Percentiles rank a stretch among this genome's conserved stretches.
phyloP scores from a whole-genome alignment of 169 alveolate genomes.

The Eimeria brunetti region DNA sequence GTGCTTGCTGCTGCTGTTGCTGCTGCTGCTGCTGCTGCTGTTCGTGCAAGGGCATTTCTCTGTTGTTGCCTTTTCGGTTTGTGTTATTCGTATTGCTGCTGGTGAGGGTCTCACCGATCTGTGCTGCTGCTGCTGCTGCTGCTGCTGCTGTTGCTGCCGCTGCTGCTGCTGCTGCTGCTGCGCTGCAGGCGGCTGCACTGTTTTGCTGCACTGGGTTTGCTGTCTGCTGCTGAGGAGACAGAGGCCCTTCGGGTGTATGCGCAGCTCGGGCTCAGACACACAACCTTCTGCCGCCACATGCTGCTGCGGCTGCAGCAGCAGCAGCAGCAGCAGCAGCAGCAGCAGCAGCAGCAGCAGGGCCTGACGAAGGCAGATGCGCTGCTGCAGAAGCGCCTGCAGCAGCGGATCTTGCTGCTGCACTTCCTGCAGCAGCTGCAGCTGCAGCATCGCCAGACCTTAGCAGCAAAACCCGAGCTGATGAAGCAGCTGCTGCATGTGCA shows the following conservation, averaged over 20 bases:
- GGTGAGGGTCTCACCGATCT: background rate
- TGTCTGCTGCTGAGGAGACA: slow-evolving; percentile 76
- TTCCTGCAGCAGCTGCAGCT: too few species aligned
- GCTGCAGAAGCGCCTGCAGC: slow-evolving; percentile 50
- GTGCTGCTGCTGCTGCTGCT: background rate
- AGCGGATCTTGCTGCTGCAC: too few species aligned
- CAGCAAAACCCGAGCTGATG: background rate
- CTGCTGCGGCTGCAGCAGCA: slow-evolving; percentile 56
- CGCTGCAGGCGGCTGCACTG: slow-evolving; percentile 73
- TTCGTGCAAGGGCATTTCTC: background rate
- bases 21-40: background rate
- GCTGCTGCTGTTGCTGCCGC: slow-evolving; percentile 6
- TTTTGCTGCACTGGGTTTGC: slow-evolving; percentile 64
- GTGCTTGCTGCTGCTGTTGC: background rate
- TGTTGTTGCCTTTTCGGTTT: background rate
- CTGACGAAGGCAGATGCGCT: slow-evolving; percentile 55
- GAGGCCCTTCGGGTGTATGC: slow-evolving; percentile 46
- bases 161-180: slow-evolving; percentile 56
- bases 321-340: slow-evolving; percentile 58
- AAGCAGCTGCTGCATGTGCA: background rate
- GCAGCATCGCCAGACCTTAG: background rate
- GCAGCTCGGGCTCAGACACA: slow-evolving; percentile 62
- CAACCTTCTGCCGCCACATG: slow-evolving; percentile 67
- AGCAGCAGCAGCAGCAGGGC: background rate
- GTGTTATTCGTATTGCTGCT: background rate